phyloP scores from a whole-genome alignment of 768 basidiomycete genomes.

The Leccinum incarnatum region DNA sequence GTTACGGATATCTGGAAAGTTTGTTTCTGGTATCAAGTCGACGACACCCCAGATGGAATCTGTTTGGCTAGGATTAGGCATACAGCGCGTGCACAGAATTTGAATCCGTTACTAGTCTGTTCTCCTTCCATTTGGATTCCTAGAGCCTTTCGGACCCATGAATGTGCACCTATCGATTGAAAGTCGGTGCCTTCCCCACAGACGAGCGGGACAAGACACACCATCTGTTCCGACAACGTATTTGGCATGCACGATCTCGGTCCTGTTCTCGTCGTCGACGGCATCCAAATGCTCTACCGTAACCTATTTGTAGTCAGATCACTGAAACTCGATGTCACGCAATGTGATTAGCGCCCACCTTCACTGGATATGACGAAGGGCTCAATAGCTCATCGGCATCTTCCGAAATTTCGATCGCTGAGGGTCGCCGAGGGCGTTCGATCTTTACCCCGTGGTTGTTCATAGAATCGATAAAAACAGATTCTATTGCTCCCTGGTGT shows the following conservation, averaged over 20 bases:
- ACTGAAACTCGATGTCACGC: no score
- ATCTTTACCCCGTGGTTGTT: neutral
- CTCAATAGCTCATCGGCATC: neutral
- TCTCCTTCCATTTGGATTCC: slow-evolving; percentile 1
- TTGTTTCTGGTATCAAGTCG: neutral
- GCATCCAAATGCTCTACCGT: neutral
- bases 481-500: neutral
- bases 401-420: neutral
- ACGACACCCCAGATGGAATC: neutral
- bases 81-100: neutral
- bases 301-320: neutral
- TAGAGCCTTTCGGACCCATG: neutral
- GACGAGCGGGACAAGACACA: neutral
- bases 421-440: neutral
- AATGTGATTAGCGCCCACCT: neutral
- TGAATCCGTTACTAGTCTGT: neutral
- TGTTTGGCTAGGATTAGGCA: neutral
- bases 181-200: neutral
- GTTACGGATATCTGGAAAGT: neutral
- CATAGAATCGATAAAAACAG: neutral
- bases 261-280: neutral
- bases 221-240: neutral
- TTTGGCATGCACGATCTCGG: neutral
- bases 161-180: neutral
- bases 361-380: neutral